phyloP scores from a whole-genome alignment of 1,139 yeast genomes.

The Diutina pseudorugosa region DNA sequence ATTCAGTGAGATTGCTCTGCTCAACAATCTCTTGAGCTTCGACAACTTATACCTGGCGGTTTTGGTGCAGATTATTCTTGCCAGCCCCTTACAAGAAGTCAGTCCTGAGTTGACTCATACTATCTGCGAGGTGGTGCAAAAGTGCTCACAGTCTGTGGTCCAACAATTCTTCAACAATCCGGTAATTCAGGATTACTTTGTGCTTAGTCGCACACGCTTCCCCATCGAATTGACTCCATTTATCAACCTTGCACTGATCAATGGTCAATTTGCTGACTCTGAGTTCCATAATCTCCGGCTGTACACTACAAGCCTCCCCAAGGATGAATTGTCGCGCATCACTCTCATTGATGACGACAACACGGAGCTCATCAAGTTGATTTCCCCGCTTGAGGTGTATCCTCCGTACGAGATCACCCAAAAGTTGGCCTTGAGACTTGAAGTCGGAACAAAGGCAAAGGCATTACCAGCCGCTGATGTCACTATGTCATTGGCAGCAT shows the following conservation, averaged over 20 bases:
- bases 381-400: slow-evolving; percentile 26
- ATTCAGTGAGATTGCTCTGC: slow-evolving; percentile 28
- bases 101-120: slow-evolving; percentile 42
- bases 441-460: slow-evolving; percentile 58
- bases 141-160: slow-evolving; percentile 44
- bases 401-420: slow-evolving; percentile 40
- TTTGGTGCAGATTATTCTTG: slow-evolving; percentile 44
- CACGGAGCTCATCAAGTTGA: slow-evolving; percentile 37
- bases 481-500: slow-evolving; percentile 47
- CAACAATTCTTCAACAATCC: slow-evolving; percentile 47
- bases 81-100: slow-evolving; percentile 43
- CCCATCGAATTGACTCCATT: slow-evolving; percentile 61
- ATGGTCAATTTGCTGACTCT: slow-evolving; percentile 54
- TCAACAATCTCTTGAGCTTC: slow-evolving; percentile 28
- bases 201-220: slow-evolving; percentile 57
- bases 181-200: slow-evolving; percentile 41
- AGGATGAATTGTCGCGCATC: slow-evolving; percentile 21
- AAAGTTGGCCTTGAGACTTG: slow-evolving; percentile 31
- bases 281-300: slow-evolving; percentile 50
- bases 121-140: slow-evolving; percentile 36
- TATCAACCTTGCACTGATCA: slow-evolving; percentile 46
- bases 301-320: slow-evolving; percentile 37
- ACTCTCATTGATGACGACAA: slow-evolving; percentile 39
- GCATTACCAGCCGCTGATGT: slow-evolving; percentile 37
- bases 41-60: slow-evolving; percentile 47